Conservation (phyloP, 2,329 filamentous ascomycete genomes). For the Madurella fahalii region DNA sequence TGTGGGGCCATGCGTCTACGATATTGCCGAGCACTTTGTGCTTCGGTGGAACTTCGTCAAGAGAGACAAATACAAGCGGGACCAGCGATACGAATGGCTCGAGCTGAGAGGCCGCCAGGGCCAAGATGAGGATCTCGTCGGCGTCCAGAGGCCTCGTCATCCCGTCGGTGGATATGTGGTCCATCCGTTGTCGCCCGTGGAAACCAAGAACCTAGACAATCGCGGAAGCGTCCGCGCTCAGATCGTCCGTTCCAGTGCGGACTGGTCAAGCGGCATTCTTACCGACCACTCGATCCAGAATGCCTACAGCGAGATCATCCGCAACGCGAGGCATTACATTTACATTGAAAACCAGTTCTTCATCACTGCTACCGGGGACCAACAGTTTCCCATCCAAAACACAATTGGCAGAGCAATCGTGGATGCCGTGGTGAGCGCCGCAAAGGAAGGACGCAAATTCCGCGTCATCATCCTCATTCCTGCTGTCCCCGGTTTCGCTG, state of each 20-base stretch:
- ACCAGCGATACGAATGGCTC: constrained; percentile 79
- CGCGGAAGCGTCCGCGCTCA: constrained; percentile 78
- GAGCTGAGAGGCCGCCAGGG: constrained; percentile 70
- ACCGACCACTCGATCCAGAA: constrained; percentile 83
- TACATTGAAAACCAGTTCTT: constrained; percentile 99
- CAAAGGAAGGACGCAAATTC: constrained; percentile 82
- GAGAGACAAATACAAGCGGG: constrained; percentile 95
- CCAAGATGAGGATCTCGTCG: constrained; percentile 78
- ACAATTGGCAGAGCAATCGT: constrained; percentile 85
- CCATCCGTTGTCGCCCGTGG: constrained; percentile 70
- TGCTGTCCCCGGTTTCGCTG: constrained; percentile 88
- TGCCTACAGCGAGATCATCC: constrained; percentile 79
- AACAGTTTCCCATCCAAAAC: constrained; percentile 83
- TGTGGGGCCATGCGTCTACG: constrained; percentile 84
- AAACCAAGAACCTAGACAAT: constrained; percentile 57
- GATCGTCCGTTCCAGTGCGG: constrained; percentile 80
- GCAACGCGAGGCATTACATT: constrained; percentile 83
- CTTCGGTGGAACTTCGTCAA: constrained; percentile 96
- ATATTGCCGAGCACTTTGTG: constrained; percentile 94
- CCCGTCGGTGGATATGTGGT: constrained; percentile 83
- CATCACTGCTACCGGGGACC: constrained; percentile 87
- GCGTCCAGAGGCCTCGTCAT: constrained; percentile 82
- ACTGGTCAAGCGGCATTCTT: constrained; percentile 91
- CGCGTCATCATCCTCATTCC: constrained; percentile 87
- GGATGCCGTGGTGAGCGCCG: constrained; percentile 78